A percentile compares a stretch with the other conserved stretches of the same genome.
These are phyloP conservation scores for Neurospora sp. DNA, from an alignment of 2,329 filamentous ascomycete genomes.

Conservation along the genomic window DNA sequence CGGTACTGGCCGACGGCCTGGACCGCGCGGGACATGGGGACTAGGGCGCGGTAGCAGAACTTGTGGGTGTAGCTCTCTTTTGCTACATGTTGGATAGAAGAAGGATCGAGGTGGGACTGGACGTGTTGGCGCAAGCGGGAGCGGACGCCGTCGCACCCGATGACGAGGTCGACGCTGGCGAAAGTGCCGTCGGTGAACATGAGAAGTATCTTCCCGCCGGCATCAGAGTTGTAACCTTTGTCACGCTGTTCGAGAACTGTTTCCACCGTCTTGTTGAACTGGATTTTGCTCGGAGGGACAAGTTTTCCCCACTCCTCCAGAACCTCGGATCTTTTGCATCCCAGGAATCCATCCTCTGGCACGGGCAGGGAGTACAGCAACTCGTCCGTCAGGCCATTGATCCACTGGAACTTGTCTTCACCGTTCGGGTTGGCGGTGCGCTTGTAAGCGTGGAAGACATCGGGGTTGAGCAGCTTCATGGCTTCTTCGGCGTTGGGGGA, in stretches of 20 bases:
- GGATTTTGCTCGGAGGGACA: conserved; percentile 18
- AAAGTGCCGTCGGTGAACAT: conserved; percentile 22
- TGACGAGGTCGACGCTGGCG: conserved; percentile 24
- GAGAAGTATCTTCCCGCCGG: conserved; percentile 11
- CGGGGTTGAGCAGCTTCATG: conserved; percentile 28
- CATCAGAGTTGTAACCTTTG: conserved; percentile 1
- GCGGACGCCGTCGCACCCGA: conserved; percentile 57
- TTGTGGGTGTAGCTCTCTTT: conserved; percentile 42
- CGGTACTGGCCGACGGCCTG: conserved; percentile 37
- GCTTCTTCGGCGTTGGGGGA: conserved; percentile 40
- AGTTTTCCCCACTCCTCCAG: conserved; percentile 28
- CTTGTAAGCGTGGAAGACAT: conserved; percentile 29
- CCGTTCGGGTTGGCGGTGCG: conserved; percentile 27
- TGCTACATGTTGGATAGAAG: conserved; percentile 10
- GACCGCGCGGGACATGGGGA: conserved; percentile 46
- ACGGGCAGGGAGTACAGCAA: conserved; percentile 26
- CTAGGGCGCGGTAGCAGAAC: conserved; percentile 51
- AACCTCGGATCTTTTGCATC: conserved; percentile 30
- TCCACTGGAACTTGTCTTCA: conserved; percentile 33
- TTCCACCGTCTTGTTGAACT: conserved; percentile 25
- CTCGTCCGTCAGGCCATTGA: conserved; percentile 25
- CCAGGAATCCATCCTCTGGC: conserved; percentile 32
- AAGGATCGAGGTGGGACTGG: neutral
- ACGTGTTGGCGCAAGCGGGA: conserved; percentile 36
- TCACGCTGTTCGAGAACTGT: conserved; percentile 17